Evolutionary conservation across 2,329 filamentous ascomycete species (phyloP).

Genomic region (Pleomassaria siparia): DNA sequence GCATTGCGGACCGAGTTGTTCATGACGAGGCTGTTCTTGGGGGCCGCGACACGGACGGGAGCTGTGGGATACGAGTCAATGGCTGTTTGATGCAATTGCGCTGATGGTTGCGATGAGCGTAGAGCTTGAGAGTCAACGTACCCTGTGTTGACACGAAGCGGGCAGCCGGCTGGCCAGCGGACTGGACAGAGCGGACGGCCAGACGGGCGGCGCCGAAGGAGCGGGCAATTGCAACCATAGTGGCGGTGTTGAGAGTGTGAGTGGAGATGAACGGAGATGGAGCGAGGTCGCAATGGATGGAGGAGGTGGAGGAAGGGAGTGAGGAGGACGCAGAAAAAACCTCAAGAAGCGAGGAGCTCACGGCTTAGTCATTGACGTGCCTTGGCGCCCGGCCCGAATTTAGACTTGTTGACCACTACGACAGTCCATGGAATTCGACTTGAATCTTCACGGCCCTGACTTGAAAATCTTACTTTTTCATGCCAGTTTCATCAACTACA

Average conservation of each 20-base stretch:
- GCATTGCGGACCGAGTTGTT: slow-evolving; percentile 41
- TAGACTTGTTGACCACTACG: too few species aligned
- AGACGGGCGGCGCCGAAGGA: slow-evolving; percentile 45
- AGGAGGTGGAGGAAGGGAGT: slow-evolving; percentile 24
- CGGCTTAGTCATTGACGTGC: neutral
- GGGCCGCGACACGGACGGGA: slow-evolving; percentile 27
- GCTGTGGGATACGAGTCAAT: slow-evolving; percentile 38
- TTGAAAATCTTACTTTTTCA: too few species aligned
- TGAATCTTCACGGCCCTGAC: too few species aligned
- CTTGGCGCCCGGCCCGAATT: slow-evolving; percentile 5
- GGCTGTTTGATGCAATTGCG: slow-evolving; percentile 18
- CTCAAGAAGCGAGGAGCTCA: slow-evolving; percentile 4
- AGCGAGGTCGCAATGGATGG: slow-evolving; percentile 40
- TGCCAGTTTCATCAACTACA: too few species aligned
- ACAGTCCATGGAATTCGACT: too few species aligned
- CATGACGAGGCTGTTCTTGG: slow-evolving; percentile 42
- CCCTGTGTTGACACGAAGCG: slow-evolving; percentile 38
- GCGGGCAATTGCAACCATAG: slow-evolving; percentile 45
- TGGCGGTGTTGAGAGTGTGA: slow-evolving; percentile 37
- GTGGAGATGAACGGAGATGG: slow-evolving; percentile 45
- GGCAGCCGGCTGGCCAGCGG: slow-evolving; percentile 38
- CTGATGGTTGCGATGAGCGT: slow-evolving; percentile 14
- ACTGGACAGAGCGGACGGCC: slow-evolving; percentile 44
- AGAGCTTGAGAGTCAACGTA: slow-evolving; percentile 14
- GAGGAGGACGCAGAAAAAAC: slow-evolving; percentile 22